These are phyloP conservation scores for Stentor roeselii DNA, from an alignment of 73 alveolate species.

Conservation along the genomic window DNA sequence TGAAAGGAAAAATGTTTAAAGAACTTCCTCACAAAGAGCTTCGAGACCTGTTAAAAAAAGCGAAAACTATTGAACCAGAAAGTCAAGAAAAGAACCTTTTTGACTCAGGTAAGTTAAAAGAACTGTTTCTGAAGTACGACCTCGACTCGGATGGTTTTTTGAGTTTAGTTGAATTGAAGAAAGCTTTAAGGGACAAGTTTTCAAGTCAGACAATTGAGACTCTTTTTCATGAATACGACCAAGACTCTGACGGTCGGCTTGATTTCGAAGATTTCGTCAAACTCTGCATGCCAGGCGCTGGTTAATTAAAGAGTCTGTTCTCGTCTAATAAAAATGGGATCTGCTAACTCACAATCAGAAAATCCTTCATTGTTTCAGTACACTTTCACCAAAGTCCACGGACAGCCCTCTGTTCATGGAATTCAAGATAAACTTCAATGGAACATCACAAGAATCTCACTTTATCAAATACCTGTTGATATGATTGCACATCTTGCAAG, in stretches of 20 bases:
- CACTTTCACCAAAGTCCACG: constrained; percentile 1
- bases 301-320: too few species aligned
- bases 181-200: background rate
- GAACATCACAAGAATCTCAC: background rate
- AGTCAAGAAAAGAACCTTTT: background rate
- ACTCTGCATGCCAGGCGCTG: background rate
- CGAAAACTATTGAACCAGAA: background rate
- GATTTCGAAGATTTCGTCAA: background rate
- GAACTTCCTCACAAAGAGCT: background rate
- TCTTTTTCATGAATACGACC: background rate
- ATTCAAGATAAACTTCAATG: background rate
- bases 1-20: background rate
- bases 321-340: constrained; percentile 2
- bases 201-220: background rate
- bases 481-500: background rate
- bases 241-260: background rate
- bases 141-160: background rate
- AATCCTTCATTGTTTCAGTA: background rate
- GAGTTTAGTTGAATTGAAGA: background rate
- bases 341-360: background rate
- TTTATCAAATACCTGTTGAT: background rate
- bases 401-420: background rate
- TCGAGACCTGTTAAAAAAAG: background rate
- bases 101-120: background rate
- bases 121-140: background rate